Base-by-base conservation (phyloP, 495 filamentous ascomycete species). In the Cercophora sp. region DNA sequence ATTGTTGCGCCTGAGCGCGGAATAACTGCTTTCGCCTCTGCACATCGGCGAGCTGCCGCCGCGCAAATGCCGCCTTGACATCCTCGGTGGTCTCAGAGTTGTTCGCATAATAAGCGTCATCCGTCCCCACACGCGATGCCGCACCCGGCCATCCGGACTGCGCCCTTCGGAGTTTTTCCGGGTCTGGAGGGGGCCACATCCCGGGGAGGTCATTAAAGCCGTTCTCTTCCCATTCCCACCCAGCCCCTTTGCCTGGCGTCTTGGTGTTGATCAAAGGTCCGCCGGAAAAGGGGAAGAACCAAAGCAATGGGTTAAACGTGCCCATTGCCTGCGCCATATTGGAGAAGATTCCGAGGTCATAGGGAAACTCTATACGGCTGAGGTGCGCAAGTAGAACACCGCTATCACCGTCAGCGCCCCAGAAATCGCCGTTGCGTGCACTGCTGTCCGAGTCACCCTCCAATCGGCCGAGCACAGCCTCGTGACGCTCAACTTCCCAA, bases 401-500 rank as follows among this genome's bases (percentile, higher is more conserved):
- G 5, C 16, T 23, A 25, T 40, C 24, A 25, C 52, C 59, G 35
- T 48, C 46, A 40, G 66, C 66, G 50, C 48, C 49, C 61, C 63
- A 61, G 25, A 58, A 57, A 82, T 81, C 26, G 89, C n/a, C n/a
- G 91, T 69, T 90, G 89, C 57, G 91, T 54, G 56, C 8, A 32
- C 8, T 13, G 29, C 48, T 54, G 6, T 53, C 48, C 2, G 46
- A 37, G 42, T 60, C 62, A 51, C 56, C 83, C 11, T 41, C 77
- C 69, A 25, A 77, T 62, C 51, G 85, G 76, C 55, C 83, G 75
- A 94, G 72, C 2, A 93, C 75, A 2, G 85, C 83, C 36, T 87
- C 81, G 69, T 97, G 92, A 10, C 91, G 76, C 60, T 96, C 86
- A 4, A 95, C 87, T 69, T 96, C 90, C 92, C 91, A 96, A 23